Conservation (phyloP, 805 yeast genomes). For the Maudiozyma bulderi region DNA sequence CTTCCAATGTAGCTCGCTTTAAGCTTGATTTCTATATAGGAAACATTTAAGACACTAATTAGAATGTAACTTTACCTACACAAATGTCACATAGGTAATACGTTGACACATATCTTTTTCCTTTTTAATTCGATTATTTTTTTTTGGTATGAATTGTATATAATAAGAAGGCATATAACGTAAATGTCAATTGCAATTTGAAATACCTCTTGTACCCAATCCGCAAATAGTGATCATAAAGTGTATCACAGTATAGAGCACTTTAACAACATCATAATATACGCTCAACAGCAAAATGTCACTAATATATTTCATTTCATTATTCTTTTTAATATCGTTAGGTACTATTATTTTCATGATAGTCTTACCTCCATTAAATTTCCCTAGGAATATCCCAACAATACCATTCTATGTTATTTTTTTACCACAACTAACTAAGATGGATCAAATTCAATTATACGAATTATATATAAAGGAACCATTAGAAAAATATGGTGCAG, state of each 20-base stretch:
- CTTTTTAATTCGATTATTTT: too few relatives aligned
- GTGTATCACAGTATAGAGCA: neutral
- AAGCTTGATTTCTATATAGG: too few relatives aligned
- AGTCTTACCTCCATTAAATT: constrained; percentile 39
- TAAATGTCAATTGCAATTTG: too few relatives aligned
- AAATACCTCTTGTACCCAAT: too few relatives aligned
- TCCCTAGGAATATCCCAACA: constrained; percentile 47
- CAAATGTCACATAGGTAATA: too few relatives aligned
- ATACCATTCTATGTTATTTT: constrained; percentile 53
- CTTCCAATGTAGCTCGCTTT: too few relatives aligned
- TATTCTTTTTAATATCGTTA: neutral
- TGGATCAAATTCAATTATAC: constrained; percentile 43
- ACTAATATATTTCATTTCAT: neutral
- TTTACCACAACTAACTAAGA: constrained; percentile 33
- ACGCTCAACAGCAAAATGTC: neutral
- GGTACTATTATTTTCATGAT: constrained; percentile 8
- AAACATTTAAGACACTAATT: too few relatives aligned
- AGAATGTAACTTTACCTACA: too few relatives aligned
- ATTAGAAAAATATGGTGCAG: constrained; percentile 46
- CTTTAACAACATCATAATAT: neutral
- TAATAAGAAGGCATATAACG: too few relatives aligned
- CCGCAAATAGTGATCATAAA: neutral
- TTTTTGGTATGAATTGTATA: too few relatives aligned
- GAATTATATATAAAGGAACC: constrained; percentile 34
- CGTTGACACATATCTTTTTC: too few relatives aligned